Evolutionary conservation across 768 basidiomycete genomes (phyloP).

Genomic region (Lyophyllum atratum): DNA sequence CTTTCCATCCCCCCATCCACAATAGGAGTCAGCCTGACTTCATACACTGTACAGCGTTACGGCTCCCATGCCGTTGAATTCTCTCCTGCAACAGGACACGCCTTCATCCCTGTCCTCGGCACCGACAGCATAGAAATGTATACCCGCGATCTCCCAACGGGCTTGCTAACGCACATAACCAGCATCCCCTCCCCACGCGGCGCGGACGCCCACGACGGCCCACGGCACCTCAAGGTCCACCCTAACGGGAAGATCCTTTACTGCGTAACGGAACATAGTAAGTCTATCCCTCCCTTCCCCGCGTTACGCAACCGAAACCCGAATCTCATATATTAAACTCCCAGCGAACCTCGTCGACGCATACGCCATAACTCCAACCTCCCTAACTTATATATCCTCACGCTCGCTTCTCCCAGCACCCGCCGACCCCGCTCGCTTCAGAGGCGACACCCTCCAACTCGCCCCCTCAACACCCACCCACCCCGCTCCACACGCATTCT

Average conservation of each 20-base stretch:
- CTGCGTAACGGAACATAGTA: constrained; percentile 54
- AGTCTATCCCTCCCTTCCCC: constrained; percentile 12
- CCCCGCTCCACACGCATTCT: constrained; percentile 39
- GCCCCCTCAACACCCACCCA: constrained; percentile 35
- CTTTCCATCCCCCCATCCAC: background rate
- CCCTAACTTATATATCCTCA: constrained; percentile 31
- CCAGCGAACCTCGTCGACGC: constrained; percentile 48
- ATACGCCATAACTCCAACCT: constrained; percentile 37
- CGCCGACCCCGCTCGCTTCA: constrained; percentile 23
- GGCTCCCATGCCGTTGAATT: constrained; percentile 57
- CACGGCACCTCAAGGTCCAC: constrained; percentile 53
- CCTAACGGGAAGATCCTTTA: constrained; percentile 54
- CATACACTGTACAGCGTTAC: constrained; percentile 35
- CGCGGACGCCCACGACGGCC: constrained; percentile 41
- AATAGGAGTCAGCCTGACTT: background rate
- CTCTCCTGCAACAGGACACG: constrained; percentile 33
- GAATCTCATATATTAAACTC: background rate
- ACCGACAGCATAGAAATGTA: constrained; percentile 52
- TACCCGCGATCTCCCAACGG: constrained; percentile 29
- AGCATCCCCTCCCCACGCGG: constrained; percentile 43
- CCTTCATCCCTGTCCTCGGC: constrained; percentile 53
- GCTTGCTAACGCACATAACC: constrained; percentile 36
- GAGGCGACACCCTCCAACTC: constrained; percentile 50
- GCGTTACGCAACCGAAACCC: background rate
- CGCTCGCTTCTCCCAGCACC: constrained; percentile 33